Evolutionary conservation across 2,329 filamentous ascomycete genomes (phyloP), one percentile per base, ranked within the genome.

Genomic region (Cladosporium sp.): DNA sequence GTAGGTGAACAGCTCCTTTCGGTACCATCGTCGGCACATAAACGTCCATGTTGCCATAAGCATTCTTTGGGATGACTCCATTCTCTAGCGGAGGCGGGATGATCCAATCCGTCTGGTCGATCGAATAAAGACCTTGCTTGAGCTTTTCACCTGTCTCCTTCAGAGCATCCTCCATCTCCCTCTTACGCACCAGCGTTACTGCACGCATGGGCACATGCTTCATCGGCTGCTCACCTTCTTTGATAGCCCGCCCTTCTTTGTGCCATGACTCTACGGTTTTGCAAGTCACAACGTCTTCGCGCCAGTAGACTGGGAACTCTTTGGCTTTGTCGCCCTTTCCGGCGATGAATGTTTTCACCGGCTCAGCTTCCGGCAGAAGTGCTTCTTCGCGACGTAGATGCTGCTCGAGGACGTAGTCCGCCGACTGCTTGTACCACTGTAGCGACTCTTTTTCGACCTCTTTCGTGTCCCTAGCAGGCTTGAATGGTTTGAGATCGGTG

Each of bases 201-300:
- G 91, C 94, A 40, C 94, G 88, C 70, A 94, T 91, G 0, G 93
- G 91, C 0, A 96, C 94, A 40, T 83, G 81, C 71, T 99, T 99
- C 59, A 97, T 75, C 0, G 94, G 90, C 49, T 84, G 75, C 63
- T 88, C 85, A 3, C 89, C 91, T 0, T 79, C 68, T 24, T 83
- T 81, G 3, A 94, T 85, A 24, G 86, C 87, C 10, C 93, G 84
- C 0, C 94, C 94, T 77, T 97, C 93, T 71, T 97, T 97, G 71
- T 97, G 94, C 94, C 94, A 99, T 1, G 90, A 96, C 71, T 99
- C 94, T 1, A 89, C 88, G 25, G 90, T 95, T 72, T 96, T 92
- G 71, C 95, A 96, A 37, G 83, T 80, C 2, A 92, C 84, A 0
- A 97, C 85, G 63, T 97, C 92, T 54, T 83, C 82, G 34, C 93